Conservation (phyloP, 169 alveolate genomes). For the Eimeria necatrix region DNA sequence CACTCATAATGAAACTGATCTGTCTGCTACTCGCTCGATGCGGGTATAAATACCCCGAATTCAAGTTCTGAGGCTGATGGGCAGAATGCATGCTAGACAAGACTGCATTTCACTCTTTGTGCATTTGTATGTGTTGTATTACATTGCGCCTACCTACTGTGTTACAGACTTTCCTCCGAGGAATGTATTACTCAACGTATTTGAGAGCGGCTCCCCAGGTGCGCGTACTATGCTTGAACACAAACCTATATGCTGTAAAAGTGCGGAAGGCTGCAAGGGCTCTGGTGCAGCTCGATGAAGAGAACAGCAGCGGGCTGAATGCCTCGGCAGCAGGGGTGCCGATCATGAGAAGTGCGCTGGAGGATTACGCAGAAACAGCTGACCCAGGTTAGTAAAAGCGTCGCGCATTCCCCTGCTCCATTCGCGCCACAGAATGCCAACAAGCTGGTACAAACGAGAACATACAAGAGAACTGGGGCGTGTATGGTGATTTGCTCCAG, state of each 20-base stretch:
- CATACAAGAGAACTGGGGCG: too few species aligned
- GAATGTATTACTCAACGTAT: conserved; percentile 35
- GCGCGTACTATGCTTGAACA: conserved; percentile 52
- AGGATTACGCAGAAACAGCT: conserved; percentile 38
- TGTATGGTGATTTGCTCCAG: conserved; percentile 4
- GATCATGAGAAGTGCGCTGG: not conserved
- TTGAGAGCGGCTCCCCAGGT: not conserved
- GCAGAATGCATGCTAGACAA: too few species aligned
- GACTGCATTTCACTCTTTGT: too few species aligned
- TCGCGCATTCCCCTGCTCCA: too few species aligned
- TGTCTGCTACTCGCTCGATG: too few species aligned
- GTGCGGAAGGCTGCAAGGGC: conserved; percentile 23
- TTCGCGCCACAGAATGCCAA: too few species aligned
- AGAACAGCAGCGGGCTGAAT: not conserved
- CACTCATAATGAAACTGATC: not conserved
- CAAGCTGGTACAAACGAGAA: too few species aligned
- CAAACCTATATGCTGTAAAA: conserved; percentile 36
- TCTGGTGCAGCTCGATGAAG: not conserved
- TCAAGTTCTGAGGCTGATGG: too few species aligned
- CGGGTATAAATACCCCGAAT: too few species aligned
- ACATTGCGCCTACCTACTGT: not conserved
- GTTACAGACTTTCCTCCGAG: conserved; percentile 41
- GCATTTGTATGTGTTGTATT: too few species aligned
- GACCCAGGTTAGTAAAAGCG: conserved; percentile 22
- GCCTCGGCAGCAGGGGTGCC: not conserved